Conservation (phyloP, 2,329 filamentous ascomycete genomes). For the Grosmannia huntii region DNA sequence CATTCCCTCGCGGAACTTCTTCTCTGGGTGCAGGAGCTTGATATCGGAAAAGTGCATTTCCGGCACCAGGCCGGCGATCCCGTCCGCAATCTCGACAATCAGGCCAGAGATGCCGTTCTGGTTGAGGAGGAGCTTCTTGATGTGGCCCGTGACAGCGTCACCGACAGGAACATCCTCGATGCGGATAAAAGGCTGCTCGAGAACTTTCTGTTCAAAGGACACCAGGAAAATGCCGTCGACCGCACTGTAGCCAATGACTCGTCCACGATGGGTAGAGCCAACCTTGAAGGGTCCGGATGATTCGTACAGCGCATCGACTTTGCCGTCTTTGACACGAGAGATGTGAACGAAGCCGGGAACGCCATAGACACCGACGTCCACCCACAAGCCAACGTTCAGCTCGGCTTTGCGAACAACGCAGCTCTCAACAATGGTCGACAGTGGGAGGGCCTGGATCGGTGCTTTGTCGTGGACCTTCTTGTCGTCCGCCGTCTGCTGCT, state of each 20-base stretch:
- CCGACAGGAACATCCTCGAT: constrained; percentile 81
- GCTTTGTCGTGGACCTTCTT: neutral
- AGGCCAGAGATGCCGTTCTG: constrained; percentile 68
- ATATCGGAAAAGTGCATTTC: constrained; percentile 84
- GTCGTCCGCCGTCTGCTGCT: neutral
- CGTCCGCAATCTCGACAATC: constrained; percentile 72
- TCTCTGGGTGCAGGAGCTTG: constrained; percentile 80
- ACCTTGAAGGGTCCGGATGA: constrained; percentile 65
- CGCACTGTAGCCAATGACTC: constrained; percentile 75
- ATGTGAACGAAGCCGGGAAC: constrained; percentile 88
- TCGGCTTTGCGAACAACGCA: constrained; percentile 74
- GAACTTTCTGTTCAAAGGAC: constrained; percentile 67
- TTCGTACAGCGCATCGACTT: constrained; percentile 71
- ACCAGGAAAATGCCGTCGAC: constrained; percentile 77
- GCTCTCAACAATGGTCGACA: constrained; percentile 65
- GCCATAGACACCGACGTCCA: constrained; percentile 54
- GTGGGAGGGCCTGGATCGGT: constrained; percentile 48
- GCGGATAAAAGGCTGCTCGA: constrained; percentile 83
- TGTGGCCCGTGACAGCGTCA: constrained; percentile 63
- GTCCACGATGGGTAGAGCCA: constrained; percentile 65
- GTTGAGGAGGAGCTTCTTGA: constrained; percentile 74
- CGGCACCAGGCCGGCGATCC: constrained; percentile 77
- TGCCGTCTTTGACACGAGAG: constrained; percentile 79
- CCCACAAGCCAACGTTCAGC: constrained; percentile 66
- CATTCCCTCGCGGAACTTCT: constrained; percentile 83